Base-by-base conservation (phyloP, 331 rosid species). In the Malus hybrid region DNA sequence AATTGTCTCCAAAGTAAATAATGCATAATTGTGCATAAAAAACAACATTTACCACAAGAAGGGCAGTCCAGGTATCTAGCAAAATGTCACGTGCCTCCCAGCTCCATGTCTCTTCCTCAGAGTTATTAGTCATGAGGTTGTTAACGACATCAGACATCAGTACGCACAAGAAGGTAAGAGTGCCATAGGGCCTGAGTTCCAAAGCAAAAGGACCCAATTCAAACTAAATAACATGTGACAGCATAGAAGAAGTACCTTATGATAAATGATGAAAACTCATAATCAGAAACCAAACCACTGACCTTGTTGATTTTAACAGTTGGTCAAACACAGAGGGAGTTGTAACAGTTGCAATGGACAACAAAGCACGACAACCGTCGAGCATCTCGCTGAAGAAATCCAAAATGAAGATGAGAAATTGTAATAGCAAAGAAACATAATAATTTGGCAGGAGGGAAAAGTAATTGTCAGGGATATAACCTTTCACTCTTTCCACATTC, bases 51-150 rank as follows among this genome's bases (percentile, higher is more conserved):
- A 94, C 97, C 94, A 66, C 84, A 36, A 94, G 95, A 80, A 92
- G 87, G 76, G 93, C 90, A 48, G 93, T 84, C 99, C 99, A 94
- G 44, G 92, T 85, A 81, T 94, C 99, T 74, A 94, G 81, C 76
- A 94, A 82, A 71, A 87, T 76, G 82, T 94, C 99, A 32, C 99
- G 99, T 68, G 99, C 97, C 84, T 86, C 93, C 94, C 93, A 92
- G 74, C 97, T 88, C 99, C 99, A 94, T 15, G 87, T 87, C 84
- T 87, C 97, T 79, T 94, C 97, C 44, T 90, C 97, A 12, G 87
- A 81, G 86, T 81, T 77, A 67, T 76, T 82, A 81, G 86, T 80
- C 89, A 82, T 79, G 75, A 88, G 90, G 87, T 80, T 88, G 84
- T 92, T 94, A 76, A 92, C 80, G 44, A 90, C 97, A 82, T 90